Conservation (phyloP, 768 basidiomycete species). For the Podaxis sp. region DNA sequence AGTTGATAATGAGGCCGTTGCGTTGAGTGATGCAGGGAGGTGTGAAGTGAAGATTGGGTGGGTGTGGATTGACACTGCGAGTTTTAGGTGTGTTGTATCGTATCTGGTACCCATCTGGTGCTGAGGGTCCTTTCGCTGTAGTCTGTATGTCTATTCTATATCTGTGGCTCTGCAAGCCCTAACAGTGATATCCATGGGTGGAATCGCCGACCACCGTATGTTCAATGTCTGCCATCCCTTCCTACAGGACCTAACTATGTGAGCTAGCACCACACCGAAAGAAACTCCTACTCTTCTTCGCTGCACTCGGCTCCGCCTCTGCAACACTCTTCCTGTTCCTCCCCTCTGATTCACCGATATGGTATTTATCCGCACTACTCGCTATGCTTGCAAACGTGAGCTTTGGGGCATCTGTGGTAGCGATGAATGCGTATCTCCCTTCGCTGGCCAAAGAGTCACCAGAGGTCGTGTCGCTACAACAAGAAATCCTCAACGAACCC, state of each 20-base stretch:
- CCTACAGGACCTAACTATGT: slow-evolving; percentile 1
- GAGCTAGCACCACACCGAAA: slow-evolving; percentile 65
- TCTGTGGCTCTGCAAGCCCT: slow-evolving; percentile 88
- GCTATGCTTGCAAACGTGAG: slow-evolving; percentile 78
- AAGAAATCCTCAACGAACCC: slow-evolving; percentile 25
- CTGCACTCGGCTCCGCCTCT: slow-evolving; percentile 62
- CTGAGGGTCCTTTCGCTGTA: slow-evolving; percentile 21
- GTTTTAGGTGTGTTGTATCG: slow-evolving; percentile 65
- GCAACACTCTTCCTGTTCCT: slow-evolving; percentile 70
- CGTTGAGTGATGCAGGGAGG: slow-evolving; percentile 32
- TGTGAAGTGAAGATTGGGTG: slow-evolving; percentile 84
- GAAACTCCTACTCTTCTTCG: slow-evolving; percentile 71
- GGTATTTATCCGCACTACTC: slow-evolving; percentile 65
- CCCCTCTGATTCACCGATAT: slow-evolving; percentile 64
- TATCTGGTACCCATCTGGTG: neutral
- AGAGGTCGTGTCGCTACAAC: slow-evolving; percentile 43
- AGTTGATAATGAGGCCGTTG: neutral
- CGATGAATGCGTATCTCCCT: slow-evolving; percentile 88
- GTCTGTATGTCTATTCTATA: slow-evolving; percentile 83
- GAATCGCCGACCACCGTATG: slow-evolving; percentile 86
- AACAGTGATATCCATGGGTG: slow-evolving; percentile 93
- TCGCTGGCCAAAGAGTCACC: slow-evolving; percentile 61
- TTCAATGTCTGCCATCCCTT: slow-evolving; percentile 9
- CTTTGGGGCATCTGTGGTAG: slow-evolving; percentile 84
- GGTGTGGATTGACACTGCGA: slow-evolving; percentile 86